Evolutionary conservation across 257 asterid genomes (phyloP).

Genomic region (Plectranthus barbatus): DNA sequence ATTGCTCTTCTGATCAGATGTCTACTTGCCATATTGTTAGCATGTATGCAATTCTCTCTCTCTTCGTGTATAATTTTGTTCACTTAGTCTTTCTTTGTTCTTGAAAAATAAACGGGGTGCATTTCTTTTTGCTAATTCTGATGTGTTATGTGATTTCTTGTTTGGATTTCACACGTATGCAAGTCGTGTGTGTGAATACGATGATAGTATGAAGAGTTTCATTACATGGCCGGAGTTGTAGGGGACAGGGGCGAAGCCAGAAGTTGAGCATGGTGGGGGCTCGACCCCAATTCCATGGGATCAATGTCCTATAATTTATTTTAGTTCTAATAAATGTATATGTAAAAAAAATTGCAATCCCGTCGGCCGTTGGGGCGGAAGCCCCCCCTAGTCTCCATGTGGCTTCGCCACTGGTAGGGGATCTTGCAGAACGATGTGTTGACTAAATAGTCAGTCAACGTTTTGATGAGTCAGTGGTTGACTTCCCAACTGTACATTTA

Average conservation of each 20-base stretch:
- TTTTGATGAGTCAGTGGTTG: constrained; percentile 19
- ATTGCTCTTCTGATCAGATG: constrained; percentile 51
- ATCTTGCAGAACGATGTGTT: constrained; percentile 14
- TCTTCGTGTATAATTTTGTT: neutral
- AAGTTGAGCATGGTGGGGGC: too few species aligned
- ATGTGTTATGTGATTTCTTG: neutral
- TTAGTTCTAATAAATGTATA: too few species aligned
- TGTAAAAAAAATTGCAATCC: too few species aligned
- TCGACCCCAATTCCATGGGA: too few species aligned
- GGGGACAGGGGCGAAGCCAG: too few species aligned
- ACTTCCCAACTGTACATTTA: constrained; percentile 14
- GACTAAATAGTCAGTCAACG: constrained; percentile 39
- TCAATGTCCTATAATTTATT: too few species aligned
- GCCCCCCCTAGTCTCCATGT: too few species aligned
- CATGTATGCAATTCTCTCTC: constrained; percentile 34
- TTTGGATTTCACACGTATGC: neutral
- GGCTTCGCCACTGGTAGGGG: too few species aligned
- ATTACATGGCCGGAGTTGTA: constrained; percentile 6
- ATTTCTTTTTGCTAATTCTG: neutral
- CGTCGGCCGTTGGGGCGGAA: too few species aligned
- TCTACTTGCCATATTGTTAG: constrained; percentile 59
- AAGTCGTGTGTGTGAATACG: neutral
- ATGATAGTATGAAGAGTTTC: neutral
- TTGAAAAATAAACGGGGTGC: neutral
- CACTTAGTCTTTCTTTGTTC: neutral